Evolutionary conservation across 305 asterid genomes (phyloP).

Genomic region (Andrographis paniculata): DNA sequence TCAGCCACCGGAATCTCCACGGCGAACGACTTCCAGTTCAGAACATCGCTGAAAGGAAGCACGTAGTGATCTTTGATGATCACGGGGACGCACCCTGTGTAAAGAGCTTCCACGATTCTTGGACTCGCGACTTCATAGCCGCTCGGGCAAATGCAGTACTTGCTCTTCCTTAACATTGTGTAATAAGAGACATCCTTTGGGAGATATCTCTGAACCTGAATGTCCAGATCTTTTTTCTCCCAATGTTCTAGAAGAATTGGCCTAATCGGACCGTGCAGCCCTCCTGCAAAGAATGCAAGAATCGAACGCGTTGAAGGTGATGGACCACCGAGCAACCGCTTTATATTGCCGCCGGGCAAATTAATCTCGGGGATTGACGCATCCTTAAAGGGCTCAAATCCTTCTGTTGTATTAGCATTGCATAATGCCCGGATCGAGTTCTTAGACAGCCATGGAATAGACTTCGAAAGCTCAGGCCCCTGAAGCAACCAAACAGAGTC

Average conservation of each 20-base stretch:
- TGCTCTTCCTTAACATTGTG: conserved; percentile 59
- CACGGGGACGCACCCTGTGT: conserved; percentile 80
- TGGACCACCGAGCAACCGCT: conserved; percentile 59
- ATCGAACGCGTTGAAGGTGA: conserved; percentile 64
- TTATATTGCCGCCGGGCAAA: conserved; percentile 48
- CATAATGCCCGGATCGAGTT: conserved; percentile 79
- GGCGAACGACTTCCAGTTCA: conserved; percentile 58
- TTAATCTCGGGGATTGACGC: conserved; percentile 79
- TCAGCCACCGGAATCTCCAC: conserved; percentile 44
- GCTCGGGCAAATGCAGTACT: conserved; percentile 79
- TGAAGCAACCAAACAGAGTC: conserved; percentile 7
- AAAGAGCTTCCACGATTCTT: conserved; percentile 75
- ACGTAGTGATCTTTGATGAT: conserved; percentile 57
- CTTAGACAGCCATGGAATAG: conserved; percentile 50
- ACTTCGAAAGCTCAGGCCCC: conserved; percentile 80
- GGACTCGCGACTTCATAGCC: conserved; percentile 91
- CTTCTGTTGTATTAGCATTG: conserved; percentile 79
- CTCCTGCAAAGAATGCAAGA: conserved; percentile 78
- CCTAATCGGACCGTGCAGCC: conserved; percentile 79
- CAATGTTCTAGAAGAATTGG: conserved; percentile 62
- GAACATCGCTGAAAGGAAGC: conserved; percentile 62
- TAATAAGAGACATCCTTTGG: conserved; percentile 56
- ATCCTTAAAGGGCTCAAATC: conserved; percentile 63
- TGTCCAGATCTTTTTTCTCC: conserved; percentile 60
- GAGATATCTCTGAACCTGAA: conserved; percentile 53